Base-by-base conservation (phyloP, 208 protist genomes). In the Herpetomonas samuelpessoai region DNA sequence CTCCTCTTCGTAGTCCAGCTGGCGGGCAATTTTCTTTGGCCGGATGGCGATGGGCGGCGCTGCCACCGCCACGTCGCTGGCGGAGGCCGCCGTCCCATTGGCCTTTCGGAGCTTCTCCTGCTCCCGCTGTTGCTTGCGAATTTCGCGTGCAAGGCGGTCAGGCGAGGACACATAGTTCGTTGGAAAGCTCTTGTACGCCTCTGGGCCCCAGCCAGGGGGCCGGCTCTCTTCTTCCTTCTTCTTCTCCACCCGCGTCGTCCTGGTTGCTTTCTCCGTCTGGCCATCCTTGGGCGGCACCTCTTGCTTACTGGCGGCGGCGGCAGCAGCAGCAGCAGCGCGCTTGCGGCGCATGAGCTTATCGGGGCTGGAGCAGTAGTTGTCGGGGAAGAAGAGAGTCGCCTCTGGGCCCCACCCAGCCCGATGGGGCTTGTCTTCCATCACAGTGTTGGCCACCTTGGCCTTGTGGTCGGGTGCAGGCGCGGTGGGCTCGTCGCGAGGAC, bases 111-210 rank as follows among this genome's bases (percentile, higher is more conserved):
- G 28, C 22, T 60, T 60, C 22, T 18, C 12, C 26, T 45, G 4
- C 22, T 10, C 61, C 4, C 49, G 57, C 12, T 22, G 31, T 50
- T 50, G 69, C 63, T 64, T 35, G 3, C 47, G 47, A 28, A 55
- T 50, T 16, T 51, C 19, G 50, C 64, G 41, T 2, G 55, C 56
- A 2, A 70, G 50, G 30, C 64, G 64, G 47, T 84, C 75, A 0
- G 86, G 86, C 3, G 68, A 75, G 21, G 76, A 62, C 10, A 90
- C 71, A 68, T 88, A 91, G 68, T 91, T 94, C 2, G 59, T 57
- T n/a, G 81, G 47, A 55, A 91, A 91, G 44, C 64, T 48, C 54
- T 84, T 85, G 53, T 86, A 68, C 35, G 83, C 83, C 51, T 88
- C 79, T 1, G 79, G 79, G n/a, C 82, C 82, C 81, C 84, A 91